Conservation (phyloP, 2,329 filamentous ascomycete species). For the Ophiostoma ulmi region DNA sequence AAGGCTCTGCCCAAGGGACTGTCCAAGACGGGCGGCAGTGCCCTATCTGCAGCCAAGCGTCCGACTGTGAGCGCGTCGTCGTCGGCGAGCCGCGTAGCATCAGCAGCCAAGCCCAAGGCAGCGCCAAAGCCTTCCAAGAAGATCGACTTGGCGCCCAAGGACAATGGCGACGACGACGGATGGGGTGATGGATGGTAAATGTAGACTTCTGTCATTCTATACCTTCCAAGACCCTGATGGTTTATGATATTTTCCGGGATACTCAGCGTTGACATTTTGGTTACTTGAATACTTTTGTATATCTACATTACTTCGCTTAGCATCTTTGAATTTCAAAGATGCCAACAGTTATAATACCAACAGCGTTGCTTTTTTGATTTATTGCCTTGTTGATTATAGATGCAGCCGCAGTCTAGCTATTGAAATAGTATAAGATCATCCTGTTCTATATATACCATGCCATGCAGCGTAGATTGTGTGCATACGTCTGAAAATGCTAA, state of each 20-base stretch:
- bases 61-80: conserved; percentile 9
- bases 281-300: neutral
- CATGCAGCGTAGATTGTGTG: neutral
- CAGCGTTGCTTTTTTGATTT: neutral
- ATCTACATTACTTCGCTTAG: neutral
- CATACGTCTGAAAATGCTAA: neutral
- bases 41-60: neutral
- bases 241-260: neutral
- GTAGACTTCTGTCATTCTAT: neutral
- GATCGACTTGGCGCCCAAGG: conserved; percentile 63
- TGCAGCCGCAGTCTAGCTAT: neutral
- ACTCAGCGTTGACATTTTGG: neutral
- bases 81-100: conserved; percentile 32
- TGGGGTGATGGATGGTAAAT: conserved; percentile 62
- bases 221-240: neutral
- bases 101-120: conserved; percentile 43
- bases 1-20: conserved; percentile 82
- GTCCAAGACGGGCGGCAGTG: conserved; percentile 46
- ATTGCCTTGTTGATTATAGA: neutral
- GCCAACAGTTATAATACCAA: neutral
- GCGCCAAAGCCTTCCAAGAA: conserved; percentile 58
- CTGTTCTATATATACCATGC: neutral
- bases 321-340: neutral
- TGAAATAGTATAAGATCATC: neutral
- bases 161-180: conserved; percentile 52